Evolutionary conservation across 148 eudicot genomes (phyloP).

Genomic region (Dysphania ambrosioides): DNA sequence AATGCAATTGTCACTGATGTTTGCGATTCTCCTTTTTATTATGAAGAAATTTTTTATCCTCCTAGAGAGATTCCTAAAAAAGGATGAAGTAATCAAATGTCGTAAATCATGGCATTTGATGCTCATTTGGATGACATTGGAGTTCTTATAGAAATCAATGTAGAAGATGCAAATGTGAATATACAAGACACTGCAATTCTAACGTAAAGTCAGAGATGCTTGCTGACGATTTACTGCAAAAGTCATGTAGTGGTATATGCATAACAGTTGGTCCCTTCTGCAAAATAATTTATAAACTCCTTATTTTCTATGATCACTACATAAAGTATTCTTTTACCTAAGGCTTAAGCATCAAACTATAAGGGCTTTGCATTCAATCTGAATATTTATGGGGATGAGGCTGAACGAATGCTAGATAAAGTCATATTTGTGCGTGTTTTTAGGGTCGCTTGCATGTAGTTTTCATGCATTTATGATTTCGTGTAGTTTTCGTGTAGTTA

Average conservation of each 20-base stretch:
- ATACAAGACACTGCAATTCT: constrained; percentile 17
- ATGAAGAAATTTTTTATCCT: background rate
- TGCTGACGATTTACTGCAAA: constrained; percentile 12
- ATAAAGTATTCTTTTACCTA: background rate
- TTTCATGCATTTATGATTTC: too few species aligned
- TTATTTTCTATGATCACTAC: background rate
- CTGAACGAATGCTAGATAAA: background rate
- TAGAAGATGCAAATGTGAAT: constrained; percentile 28
- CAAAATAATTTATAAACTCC: background rate
- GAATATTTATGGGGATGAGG: background rate
- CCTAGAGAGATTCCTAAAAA: constrained; percentile 60
- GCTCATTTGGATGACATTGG: constrained; percentile 77
- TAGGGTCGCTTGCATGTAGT: too few species aligned
- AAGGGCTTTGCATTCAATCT: background rate
- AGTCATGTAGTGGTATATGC: constrained; percentile 29
- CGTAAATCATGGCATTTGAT: constrained; percentile 60
- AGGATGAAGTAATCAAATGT: constrained; percentile 54
- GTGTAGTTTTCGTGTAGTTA: too few species aligned
- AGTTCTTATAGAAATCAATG: constrained; percentile 40
- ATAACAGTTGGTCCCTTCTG: background rate
- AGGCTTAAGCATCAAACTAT: background rate
- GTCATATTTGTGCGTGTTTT: too few species aligned
- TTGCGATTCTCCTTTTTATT: background rate
- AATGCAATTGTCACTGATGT: background rate
- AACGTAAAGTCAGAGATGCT: constrained; percentile 23